These are phyloP conservation scores for Cordyceps pruinosa DNA, from an alignment of 2,329 filamentous ascomycete species.

Conservation along the genomic window DNA sequence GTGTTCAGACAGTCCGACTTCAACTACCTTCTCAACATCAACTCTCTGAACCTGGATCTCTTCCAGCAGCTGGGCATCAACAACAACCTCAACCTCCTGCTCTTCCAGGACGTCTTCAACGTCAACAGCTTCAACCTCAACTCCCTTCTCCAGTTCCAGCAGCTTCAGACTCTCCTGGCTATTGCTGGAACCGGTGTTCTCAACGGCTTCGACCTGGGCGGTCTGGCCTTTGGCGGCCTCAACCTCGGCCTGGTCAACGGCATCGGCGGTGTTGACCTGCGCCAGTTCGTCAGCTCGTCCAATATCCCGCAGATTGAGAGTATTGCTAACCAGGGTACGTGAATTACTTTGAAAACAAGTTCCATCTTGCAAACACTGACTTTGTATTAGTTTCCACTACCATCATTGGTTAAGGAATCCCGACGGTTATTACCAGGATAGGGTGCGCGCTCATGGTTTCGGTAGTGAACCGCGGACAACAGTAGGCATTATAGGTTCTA, in stretches of 20 bases:
- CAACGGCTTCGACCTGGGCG: conserved; percentile 23
- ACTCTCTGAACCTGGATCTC: conserved; percentile 37
- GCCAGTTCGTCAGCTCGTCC: conserved; percentile 23
- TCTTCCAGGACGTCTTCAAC: conserved; percentile 36
- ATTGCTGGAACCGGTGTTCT: conserved; percentile 25
- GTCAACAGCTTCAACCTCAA: conserved; percentile 34
- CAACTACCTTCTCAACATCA: conserved; percentile 41
- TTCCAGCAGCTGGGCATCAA: conserved; percentile 32
- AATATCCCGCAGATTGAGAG: conserved; percentile 23
- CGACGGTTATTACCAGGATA: not conserved
- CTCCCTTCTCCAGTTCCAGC: conserved; percentile 33
- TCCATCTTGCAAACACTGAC: not conserved
- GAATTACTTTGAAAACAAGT: not conserved
- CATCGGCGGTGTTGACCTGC: conserved; percentile 23
- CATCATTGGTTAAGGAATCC: conserved; percentile 4
- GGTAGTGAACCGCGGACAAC: not conserved
- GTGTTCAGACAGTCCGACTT: conserved; percentile 33
- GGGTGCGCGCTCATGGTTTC: not conserved
- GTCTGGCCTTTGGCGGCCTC: conserved; percentile 21
- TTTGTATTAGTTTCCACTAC: conserved; percentile 2
- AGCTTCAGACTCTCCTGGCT: conserved; percentile 33
- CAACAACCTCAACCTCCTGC: conserved; percentile 39
- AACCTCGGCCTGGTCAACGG: conserved; percentile 25
- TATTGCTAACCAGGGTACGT: conserved; percentile 22
- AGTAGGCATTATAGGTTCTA: not conserved